Conservation (phyloP, 495 filamentous ascomycete genomes). For the Trichoderma erinaceum region DNA sequence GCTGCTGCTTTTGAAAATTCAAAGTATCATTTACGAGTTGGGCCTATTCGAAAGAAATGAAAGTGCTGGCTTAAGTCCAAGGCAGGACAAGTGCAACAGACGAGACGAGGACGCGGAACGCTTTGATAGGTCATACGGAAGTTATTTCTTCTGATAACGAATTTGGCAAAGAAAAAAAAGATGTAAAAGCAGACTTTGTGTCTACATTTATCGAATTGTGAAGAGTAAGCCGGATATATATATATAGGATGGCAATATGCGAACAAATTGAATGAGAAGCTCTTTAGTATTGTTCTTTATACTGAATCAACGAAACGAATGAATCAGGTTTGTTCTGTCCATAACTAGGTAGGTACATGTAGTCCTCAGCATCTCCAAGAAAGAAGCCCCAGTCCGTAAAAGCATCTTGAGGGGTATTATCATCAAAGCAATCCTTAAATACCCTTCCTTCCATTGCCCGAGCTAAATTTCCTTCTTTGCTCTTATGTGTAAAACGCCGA, state of each 20-base stretch:
- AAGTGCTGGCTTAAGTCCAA: neutral
- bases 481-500: neutral
- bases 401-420: neutral
- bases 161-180: conserved; percentile 1
- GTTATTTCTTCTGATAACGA: neutral
- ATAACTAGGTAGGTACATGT: neutral
- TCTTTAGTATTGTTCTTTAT: no score
- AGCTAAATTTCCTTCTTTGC: neutral
- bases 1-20: neutral
- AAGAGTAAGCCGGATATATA: neutral
- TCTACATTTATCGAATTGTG: neutral
- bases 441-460: neutral
- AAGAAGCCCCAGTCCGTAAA: neutral
- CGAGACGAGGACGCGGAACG: neutral
- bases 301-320: no score
- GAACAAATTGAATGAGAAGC: no score
- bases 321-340: neutral
- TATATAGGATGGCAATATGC: neutral
- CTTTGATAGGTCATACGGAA: neutral
- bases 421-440: neutral
- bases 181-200: neutral
- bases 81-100: neutral
- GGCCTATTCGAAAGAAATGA: neutral
- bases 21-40: conserved; percentile 1
- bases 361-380: neutral